Evolutionary conservation across 106 monocot genomes (phyloP), one percentile per base, ranked within the genome.

Genomic region (Allium cepa): DNA sequence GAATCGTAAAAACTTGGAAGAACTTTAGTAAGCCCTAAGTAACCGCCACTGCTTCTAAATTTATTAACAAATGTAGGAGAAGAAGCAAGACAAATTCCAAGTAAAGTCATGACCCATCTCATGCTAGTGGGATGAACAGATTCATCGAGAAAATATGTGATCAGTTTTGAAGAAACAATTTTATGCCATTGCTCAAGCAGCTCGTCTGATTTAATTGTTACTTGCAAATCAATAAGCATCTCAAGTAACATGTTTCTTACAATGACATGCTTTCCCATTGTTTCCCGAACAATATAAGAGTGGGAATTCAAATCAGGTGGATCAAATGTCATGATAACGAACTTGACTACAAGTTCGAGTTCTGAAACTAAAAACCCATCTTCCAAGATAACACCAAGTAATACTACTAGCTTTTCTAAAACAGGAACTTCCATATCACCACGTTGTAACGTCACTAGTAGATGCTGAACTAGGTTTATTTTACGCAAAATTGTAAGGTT

Each of bases 41-140:
- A 99, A 59, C 99, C 93, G 70, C 86, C 87, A 76, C 87, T 93
- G 63, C 66, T 73, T 8, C 85, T 89, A 51, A 99, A 99, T 79
- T 83, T 93, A n/a, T 85, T 87, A 59, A 79, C 51, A 83, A 99
- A 99, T 50, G 88, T 93, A 16, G 87, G 76, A 57, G 99, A 99
- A 46, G 99, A 99, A 74, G 90, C 70, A 67, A 99, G 99, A 71
- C 90, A 85, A 18, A 93, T 87, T 59, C 99, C 99, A 59, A 93
- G 82, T 73, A 99, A 90, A 79, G 99, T 99, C 87, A 93, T 90
- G 77, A 99, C 89, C 99, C 99, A 99, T 77, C 93, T 80, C 99
- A 99, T 99, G 75, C 90, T 99, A 12, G 99, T 99, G 50, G 99
- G 93, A 71, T 99, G 99, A 4, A 90, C 93, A 64, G 99, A 79